Percentiles rank a stretch among this genome's conserved stretches.
Evolutionary conservation across 148 eudicot genomes (phyloP).

Genomic region (Dysphania ambrosioides): DNA sequence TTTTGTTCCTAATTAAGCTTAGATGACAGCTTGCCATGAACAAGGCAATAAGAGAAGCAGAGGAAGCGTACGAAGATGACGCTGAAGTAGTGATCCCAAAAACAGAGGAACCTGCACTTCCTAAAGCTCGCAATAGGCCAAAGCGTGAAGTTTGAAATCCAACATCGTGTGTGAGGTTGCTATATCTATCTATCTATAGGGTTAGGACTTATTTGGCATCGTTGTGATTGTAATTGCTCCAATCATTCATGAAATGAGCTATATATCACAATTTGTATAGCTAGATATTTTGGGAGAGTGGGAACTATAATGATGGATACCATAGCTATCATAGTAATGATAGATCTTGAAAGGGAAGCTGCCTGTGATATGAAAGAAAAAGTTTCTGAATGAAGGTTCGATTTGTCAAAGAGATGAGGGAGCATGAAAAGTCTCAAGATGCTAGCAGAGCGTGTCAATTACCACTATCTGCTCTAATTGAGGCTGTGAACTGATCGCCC

Average conservation of each 20-base stretch:
- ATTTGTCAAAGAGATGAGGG: background rate
- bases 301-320: constrained; percentile 2
- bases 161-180: background rate
- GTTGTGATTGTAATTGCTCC: constrained; percentile 7
- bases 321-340: background rate
- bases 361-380: background rate
- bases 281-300: background rate
- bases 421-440: background rate
- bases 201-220: constrained; percentile 7
- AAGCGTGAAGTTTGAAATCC: constrained; percentile 58
- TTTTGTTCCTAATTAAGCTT: background rate
- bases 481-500: too few relatives aligned
- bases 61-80: constrained; percentile 41
- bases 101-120: constrained; percentile 48
- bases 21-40: constrained; percentile 55
- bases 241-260: background rate
- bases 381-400: background rate
- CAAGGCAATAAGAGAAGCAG: constrained; percentile 59
- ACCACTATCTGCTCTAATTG: background rate
- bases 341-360: background rate
- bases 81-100: constrained; percentile 25
- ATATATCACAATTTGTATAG: constrained; percentile 18
- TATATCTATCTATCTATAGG: constrained; percentile 1
- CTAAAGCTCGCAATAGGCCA: constrained; percentile 69
- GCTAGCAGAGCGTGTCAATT: background rate